phyloP scores from a whole-genome alignment of 2,329 filamentous ascomycete species.

The Penicillium sp. region DNA sequence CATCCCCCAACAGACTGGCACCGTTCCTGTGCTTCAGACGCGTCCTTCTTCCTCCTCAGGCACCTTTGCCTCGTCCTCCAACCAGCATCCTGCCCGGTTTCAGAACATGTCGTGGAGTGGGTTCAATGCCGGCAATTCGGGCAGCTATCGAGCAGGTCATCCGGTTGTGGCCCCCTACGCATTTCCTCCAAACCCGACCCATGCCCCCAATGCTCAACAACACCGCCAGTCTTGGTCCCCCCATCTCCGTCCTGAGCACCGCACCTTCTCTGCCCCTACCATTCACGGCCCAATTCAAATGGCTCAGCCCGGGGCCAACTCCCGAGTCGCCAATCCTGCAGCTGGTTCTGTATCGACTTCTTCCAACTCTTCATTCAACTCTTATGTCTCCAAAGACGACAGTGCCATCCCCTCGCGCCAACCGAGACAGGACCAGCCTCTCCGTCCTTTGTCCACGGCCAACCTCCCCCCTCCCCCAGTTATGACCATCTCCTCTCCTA shows the following conservation, averaged over 20 bases:
- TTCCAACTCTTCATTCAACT: slow-evolving; percentile 50
- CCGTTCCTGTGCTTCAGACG: slow-evolving; percentile 74
- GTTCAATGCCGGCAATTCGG: slow-evolving; percentile 41
- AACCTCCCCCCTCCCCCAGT: slow-evolving; percentile 54
- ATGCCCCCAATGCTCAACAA: slow-evolving; percentile 48
- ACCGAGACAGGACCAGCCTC: slow-evolving; percentile 35
- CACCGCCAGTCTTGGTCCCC: slow-evolving; percentile 55
- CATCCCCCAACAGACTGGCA: slow-evolving; percentile 72
- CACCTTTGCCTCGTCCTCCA: slow-evolving; percentile 48
- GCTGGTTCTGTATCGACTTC: slow-evolving; percentile 57
- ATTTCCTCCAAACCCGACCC: slow-evolving; percentile 69
- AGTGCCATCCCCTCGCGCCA: slow-evolving; percentile 44
- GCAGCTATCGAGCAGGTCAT: slow-evolving; percentile 51
- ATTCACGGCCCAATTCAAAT: slow-evolving; percentile 37
- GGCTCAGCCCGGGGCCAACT: slow-evolving; percentile 31
- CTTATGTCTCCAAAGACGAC: slow-evolving; percentile 52
- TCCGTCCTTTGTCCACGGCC: slow-evolving; percentile 49
- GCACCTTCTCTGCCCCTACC: slow-evolving; percentile 55
- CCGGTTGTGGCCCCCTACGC: slow-evolving; percentile 75
- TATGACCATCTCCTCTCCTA: slow-evolving; percentile 48
- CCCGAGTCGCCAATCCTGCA: slow-evolving; percentile 47
- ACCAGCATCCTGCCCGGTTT: slow-evolving; percentile 38
- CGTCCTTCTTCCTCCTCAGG: slow-evolving; percentile 66
- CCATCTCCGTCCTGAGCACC: slow-evolving; percentile 57
- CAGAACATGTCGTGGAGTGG: slow-evolving; percentile 43